Base-by-base conservation (phyloP, 2,329 filamentous ascomycete species). In the Phialemonium atrogriseum region DNA sequence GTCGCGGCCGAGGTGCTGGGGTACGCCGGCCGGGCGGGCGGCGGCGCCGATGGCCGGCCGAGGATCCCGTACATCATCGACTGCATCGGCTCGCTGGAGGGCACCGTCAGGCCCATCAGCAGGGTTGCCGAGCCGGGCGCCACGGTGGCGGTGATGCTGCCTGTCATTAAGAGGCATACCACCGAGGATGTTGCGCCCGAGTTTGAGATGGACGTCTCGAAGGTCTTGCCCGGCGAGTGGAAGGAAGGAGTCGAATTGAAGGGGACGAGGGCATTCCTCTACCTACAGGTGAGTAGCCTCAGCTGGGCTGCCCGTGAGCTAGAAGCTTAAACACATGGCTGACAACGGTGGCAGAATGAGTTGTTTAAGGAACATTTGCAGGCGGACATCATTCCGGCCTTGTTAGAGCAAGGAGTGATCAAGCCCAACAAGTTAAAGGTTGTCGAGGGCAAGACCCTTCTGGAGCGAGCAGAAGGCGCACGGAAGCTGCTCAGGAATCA, bases 81-180 rank as follows among this genome's bases (percentile, higher is more conserved):
- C 49, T 76, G 71, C 48, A 73, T 77, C 34, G 68, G 68, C 3
- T 67, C 62, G 3, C 49, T 64, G 21, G 44, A 55, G 3, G 65
- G 65, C 1, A 66, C 64, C 5, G 40, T 77, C 5, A 43, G 44
- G 19, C 70, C 66, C 3, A 52, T 80, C 20, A 58, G 62, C 5
- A 60, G 60, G 40, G 54, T 80, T 15, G 71, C 68, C 0, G 51
- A 60, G 36, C 47, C 32, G 2, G 70, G 70, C 0, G 52, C 60
- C 4, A 70, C 52, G 15, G 70, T 80, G 0, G 76, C 73, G 0
- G 52, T 78, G 11, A 62, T 80, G 52, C 50, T 81, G 5, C 76
- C 76, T 0, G 64, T 79, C 11, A 72, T 80, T 35, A 41, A 75
- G 26, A 60, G 52, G 25, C 67, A 77, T 38, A 64, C 73, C 0